Evolutionary conservation across 2,329 filamentous ascomycete genomes (phyloP).

Genomic region (Ceratocystis eucalypticola): DNA sequence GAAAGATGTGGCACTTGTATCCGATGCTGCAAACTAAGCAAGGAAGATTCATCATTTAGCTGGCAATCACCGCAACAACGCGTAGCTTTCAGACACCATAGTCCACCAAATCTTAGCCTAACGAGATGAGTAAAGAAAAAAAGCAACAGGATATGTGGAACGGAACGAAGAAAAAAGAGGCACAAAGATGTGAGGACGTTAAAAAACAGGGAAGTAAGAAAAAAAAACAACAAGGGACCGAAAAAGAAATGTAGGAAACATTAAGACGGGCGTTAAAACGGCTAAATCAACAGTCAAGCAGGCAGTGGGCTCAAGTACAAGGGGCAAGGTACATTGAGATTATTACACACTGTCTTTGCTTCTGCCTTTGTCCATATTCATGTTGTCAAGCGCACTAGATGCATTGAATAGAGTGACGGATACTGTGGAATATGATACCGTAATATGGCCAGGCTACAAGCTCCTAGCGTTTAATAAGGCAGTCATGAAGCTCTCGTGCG

Average conservation of each 20-base stretch:
- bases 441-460: not conserved
- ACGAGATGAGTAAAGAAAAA: not conserved
- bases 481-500: not conserved
- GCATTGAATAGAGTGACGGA: not conserved
- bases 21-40: not conserved
- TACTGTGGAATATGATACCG: not conserved
- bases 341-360: not conserved
- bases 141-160: slow-evolving; percentile 4
- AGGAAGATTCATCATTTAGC: not conserved
- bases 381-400: not conserved
- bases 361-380: not conserved
- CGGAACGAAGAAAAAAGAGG: not conserved
- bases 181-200: not conserved
- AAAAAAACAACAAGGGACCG: not conserved
- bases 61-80: not conserved
- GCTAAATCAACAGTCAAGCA: not conserved
- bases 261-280: not conserved
- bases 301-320: not conserved
- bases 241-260: slow-evolving; percentile 1
- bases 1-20: not conserved
- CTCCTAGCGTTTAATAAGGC: not conserved
- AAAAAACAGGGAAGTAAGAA: slow-evolving; percentile 1
- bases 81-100: not conserved
- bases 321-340: not conserved
- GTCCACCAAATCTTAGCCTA: not conserved